A percentile compares a stretch with the other conserved stretches of the same genome.
Conservation (phyloP, 768 basidiomycete genomes). For the Termitomyces sp. region DNA sequence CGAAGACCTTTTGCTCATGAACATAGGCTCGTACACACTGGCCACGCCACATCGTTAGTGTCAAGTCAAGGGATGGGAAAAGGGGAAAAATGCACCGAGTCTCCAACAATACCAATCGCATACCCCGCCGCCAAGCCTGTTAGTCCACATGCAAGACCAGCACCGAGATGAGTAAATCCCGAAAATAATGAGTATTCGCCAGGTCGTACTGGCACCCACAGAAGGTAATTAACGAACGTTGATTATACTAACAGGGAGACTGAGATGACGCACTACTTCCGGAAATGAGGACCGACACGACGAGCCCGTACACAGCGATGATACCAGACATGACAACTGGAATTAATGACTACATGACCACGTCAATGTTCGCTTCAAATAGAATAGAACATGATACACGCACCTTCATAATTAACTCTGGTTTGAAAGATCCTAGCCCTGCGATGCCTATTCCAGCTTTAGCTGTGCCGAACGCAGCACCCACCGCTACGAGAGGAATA, state of each 20-base stretch:
- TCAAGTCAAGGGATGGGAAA: neutral
- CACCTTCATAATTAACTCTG: slow-evolving; percentile 99
- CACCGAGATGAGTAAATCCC: slow-evolving; percentile 89
- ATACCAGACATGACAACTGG: slow-evolving; percentile 99
- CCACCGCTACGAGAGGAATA: slow-evolving; percentile 54
- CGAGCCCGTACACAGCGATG: slow-evolving; percentile 95
- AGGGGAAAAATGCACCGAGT: slow-evolving; percentile 56
- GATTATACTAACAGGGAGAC: slow-evolving; percentile 5
- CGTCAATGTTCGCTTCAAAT: neutral
- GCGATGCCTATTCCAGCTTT: slow-evolving; percentile 98
- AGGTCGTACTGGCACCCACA: slow-evolving; percentile 48
- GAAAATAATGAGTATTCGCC: slow-evolving; percentile 76
- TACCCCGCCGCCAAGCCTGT: slow-evolving; percentile 93
- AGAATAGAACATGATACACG: neutral
- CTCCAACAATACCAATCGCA: slow-evolving; percentile 91
- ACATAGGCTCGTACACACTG: slow-evolving; percentile 46
- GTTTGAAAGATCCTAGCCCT: slow-evolving; percentile 88
- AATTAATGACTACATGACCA: slow-evolving; percentile 66
- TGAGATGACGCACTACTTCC: slow-evolving; percentile 40
- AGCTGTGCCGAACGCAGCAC: slow-evolving; percentile 93
- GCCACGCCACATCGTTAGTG: neutral
- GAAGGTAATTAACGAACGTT: neutral
- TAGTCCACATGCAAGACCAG: slow-evolving; percentile 85
- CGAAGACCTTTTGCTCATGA: slow-evolving; percentile 87
- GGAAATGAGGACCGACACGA: slow-evolving; percentile 90